Base-by-base conservation (phyloP, 305 asterid species). In the Solanum hybrid region DNA sequence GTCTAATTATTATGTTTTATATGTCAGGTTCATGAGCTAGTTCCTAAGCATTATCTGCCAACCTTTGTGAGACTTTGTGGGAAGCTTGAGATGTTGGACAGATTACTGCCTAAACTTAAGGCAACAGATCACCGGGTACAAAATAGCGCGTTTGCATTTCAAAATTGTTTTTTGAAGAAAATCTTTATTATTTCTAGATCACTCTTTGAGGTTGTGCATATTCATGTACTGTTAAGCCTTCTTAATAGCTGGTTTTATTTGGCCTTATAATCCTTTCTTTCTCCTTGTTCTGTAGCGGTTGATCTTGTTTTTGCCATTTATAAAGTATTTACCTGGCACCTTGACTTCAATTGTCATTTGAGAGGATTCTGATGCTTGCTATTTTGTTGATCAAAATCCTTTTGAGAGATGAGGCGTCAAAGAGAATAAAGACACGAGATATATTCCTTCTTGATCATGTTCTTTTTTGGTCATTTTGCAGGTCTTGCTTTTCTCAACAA, bases 61-160 rank as follows among this genome's bases (percentile, higher is more conserved):
- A 94, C 91, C 88, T 6, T 96, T 89, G 92, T 98, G 91, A 95
- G 99, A 89, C 96, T 98, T 33, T 98, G 99, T 92, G 99, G 99
- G 93, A 98, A 98, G 96, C 99, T 98, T 93, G 99, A 98, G 96
- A 95, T 98, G 98, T 92, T 98, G 89, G 99, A 98, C 93, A 95
- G 99, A 45, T 91, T 98, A 91, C 93, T 98, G 89, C 99, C 99
- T 90, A 98, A 98, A 92, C 92, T 98, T 39, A 98, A 98, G 96
- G 99, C 98, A 90, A 98, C 99, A 91, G 99, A 97, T 92, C 99
- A 98, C 92, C 98, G 99, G 97, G 99, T 98, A 94, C 87, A 92
- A 76, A 38, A 38, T 87, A 78, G 86, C 61, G 3, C 34, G 77
- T 38, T 36, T 15, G 57, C 78, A 76, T n/a, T 80, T 27, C 72